Percentiles rank a stretch among this genome's conserved stretches.
These are phyloP conservation scores for Mycena alexandri DNA, from an alignment of 768 basidiomycete genomes.

Conservation along the genomic window DNA sequence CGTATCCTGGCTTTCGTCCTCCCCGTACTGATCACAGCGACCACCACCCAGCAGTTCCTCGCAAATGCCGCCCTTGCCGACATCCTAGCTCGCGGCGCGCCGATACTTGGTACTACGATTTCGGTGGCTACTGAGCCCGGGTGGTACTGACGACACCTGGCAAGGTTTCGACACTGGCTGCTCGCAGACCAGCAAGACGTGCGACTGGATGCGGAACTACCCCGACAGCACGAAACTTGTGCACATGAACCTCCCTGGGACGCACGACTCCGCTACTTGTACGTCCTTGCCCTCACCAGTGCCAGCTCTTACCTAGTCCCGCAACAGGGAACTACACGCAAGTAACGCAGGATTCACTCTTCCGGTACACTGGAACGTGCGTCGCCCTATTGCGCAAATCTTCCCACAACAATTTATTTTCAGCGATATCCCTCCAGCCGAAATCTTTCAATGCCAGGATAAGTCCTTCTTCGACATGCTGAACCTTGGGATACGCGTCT, in stretches of 20 bases:
- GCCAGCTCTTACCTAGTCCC: not conserved
- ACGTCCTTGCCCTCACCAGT: not conserved
- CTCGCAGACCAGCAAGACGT: slow-evolving; percentile 30
- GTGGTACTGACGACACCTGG: not conserved
- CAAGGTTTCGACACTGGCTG: slow-evolving; percentile 40
- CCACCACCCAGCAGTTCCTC: slow-evolving; percentile 28
- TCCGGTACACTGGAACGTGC: slow-evolving; percentile 40
- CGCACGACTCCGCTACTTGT: slow-evolving; percentile 47
- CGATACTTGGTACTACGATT: slow-evolving; percentile 37
- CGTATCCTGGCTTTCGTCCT: slow-evolving; percentile 7
- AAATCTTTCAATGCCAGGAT: slow-evolving; percentile 33
- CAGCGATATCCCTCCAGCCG: slow-evolving; percentile 28
- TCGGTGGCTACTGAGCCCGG: not conserved
- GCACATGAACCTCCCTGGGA: slow-evolving; percentile 46
- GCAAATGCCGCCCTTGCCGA: slow-evolving; percentile 36
- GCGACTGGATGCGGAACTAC: slow-evolving; percentile 44
- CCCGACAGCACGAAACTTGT: slow-evolving; percentile 42
- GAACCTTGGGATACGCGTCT: slow-evolving; percentile 35
- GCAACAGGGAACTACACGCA: slow-evolving; percentile 43
- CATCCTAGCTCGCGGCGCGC: slow-evolving; percentile 39
- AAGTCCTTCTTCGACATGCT: slow-evolving; percentile 34
- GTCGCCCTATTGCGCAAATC: not conserved
- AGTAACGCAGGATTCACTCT: slow-evolving; percentile 39
- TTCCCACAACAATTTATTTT: not conserved
- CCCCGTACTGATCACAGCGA: not conserved